Conservation (phyloP, 148 eudicot genomes). For the Arbutus unedo region DNA sequence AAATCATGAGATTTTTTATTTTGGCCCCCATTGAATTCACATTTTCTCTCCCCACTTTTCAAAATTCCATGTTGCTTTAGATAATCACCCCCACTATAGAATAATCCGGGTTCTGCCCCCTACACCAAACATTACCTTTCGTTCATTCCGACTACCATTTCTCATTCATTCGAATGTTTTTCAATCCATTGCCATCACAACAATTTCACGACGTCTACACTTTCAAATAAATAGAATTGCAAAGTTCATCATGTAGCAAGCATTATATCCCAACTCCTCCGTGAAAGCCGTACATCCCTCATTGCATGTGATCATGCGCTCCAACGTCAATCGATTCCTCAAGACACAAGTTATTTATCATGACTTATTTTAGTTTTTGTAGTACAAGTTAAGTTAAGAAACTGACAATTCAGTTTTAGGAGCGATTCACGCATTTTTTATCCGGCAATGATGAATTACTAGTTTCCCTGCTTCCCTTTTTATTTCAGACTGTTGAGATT, state of each 20-base stretch:
- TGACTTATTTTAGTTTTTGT: neutral
- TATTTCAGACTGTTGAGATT: conserved; percentile 52
- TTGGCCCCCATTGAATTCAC: neutral
- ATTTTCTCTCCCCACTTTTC: neutral
- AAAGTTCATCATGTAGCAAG: neutral
- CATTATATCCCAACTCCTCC: neutral
- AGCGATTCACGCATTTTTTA: neutral
- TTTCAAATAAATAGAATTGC: neutral
- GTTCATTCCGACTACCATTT: neutral
- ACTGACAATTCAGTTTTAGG: neutral
- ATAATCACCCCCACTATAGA: neutral
- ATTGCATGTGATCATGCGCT: neutral
- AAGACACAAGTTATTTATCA: neutral
- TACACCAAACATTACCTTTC: neutral
- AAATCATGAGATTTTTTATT: neutral
- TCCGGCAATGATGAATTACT: neutral
- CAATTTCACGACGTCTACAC: neutral
- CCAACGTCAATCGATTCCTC: neutral
- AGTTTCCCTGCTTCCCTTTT: neutral
- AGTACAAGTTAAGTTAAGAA: neutral
- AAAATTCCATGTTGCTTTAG: neutral
- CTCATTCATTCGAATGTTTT: neutral
- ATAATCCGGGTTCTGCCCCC: neutral
- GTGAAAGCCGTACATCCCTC: neutral
- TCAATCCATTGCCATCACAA: neutral